Evolutionary conservation across 768 basidiomycete species (phyloP), one percentile per base, ranked within the genome.

Genomic region (Leucocoprinus sp.): DNA sequence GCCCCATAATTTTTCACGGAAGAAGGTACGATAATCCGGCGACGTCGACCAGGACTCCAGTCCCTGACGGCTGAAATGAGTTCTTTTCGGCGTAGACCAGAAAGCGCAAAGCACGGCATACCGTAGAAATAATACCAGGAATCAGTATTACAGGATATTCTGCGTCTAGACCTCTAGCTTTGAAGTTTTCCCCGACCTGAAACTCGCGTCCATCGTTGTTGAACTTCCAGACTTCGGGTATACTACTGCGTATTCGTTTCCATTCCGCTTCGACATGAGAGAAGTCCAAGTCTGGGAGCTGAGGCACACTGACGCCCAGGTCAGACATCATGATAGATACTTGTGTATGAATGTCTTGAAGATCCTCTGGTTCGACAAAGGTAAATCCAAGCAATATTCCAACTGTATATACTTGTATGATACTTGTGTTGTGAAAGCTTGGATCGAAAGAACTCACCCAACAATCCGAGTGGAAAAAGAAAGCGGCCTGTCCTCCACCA

Each of bases 41-140:
- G 78, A 71, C 0, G 95, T 95, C 4, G 88, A 84, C 95, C 96
- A 99, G 5, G 88, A 92, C 58, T 97, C 93, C 48, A 97, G 66
- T 4, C 86, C 83, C 78, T 88, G 50, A 5, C n/a, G n/a, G n/a
- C n/a, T n/a, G n/a, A 40, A 17, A 23, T 35, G 11, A 27, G 22
- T 36, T 3, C 43, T 37, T 18, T 17, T 9, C 11, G 15, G 3
- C 21, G 1, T 11, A 15, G 22, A 3, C n/a, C 19, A n/a, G 6
- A 11, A n/a, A 8, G 17, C 17, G 26, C 15, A 4, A 7, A 15
- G 39, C 12, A 22, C 12, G 18, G 61, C 77, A 43, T 50, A 85
- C 87, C 1, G 92, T 93, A 1, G 89, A 92, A 28, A 93, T 80
- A 41, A 95, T 83, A 1, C 92, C 92, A 4, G 93, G 92, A 19